Base-by-base conservation (phyloP, 2,329 filamentous ascomycete species). In the Nemania abortiva region DNA sequence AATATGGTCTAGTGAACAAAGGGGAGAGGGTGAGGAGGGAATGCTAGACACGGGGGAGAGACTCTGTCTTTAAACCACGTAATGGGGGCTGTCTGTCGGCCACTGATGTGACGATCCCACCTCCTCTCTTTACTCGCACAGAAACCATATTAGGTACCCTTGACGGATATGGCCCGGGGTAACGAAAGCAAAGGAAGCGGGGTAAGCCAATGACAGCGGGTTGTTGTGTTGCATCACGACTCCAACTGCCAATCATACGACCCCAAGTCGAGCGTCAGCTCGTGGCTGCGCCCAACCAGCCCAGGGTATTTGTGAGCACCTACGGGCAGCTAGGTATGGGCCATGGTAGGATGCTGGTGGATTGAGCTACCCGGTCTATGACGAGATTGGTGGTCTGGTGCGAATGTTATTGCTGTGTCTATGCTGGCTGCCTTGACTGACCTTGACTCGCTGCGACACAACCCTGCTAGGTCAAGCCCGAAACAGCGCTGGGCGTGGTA, bases 171-270 rank as follows among this genome's bases (percentile, higher is more conserved):
- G 67, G 61, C 47, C 74, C 72, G 67, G 73, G 72, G 72, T 69
- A 63, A 59, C 11, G 69, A 65, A 55, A 52, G 63, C 59, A 70
- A 37, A 73, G 68, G 74, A 75, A 77, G 77, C 77, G 77, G 76
- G 77, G 76, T 78, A 76, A 58, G 18, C 74, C 75, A 77, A 77
- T 78, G 61, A 65, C 20, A 73, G 65, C 50, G 53, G 65, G 60
- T 56, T 20, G 65, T 68, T 57, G 39, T 70, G 73, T 72, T 69
- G 68, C 73, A 75, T 75, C 70, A 67, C 68, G 31, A 55, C 37
- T 42, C 47, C 63, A 65, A 66, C 49, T 3, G 56, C 77, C 77
- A 78, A 78, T 76, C 77, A 76, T 75, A 65, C 56, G 66, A 72
- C 69, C 60, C 57, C 50, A 67, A 54, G 63, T 64, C 63, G 68